Evolutionary conservation across 306 rosid species (phyloP).

Genomic region (Trifolium subterraneum): DNA sequence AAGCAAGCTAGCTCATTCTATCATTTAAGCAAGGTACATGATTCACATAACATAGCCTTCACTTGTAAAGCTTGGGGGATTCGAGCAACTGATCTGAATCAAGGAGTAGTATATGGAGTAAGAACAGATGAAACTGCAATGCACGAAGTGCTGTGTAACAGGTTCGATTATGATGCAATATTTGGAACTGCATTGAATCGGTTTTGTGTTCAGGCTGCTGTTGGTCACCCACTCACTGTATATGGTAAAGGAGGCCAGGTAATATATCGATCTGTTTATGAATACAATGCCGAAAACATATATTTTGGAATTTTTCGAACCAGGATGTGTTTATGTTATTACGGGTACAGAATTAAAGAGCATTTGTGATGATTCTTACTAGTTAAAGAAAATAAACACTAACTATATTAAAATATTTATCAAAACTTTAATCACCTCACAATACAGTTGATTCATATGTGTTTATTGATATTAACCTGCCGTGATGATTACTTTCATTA

Average conservation of each 20-base stretch:
- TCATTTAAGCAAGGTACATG: constrained; percentile 96
- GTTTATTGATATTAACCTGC: background rate
- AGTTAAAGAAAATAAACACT: background rate
- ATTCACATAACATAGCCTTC: constrained; percentile 93
- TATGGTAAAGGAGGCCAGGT: constrained; percentile 99
- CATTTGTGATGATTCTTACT: background rate
- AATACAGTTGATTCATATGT: background rate
- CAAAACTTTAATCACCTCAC: background rate
- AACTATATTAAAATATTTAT: background rate
- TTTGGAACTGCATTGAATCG: constrained; percentile 97
- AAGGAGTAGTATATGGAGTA: constrained; percentile 95
- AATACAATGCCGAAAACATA: constrained; percentile 8
- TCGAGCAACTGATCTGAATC: constrained; percentile 94
- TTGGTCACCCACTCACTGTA: constrained; percentile 94
- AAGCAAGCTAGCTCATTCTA: constrained; percentile 98
- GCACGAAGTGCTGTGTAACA: constrained; percentile 82
- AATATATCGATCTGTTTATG: constrained; percentile 35
- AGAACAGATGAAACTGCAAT: constrained; percentile 83
- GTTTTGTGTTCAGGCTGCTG: constrained; percentile 97
- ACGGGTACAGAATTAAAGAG: background rate
- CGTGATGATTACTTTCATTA: background rate
- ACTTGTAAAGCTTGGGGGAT: constrained; percentile 99
- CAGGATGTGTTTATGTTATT: background rate
- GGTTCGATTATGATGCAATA: constrained; percentile 92
- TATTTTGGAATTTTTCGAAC: background rate